Percentiles rank a stretch among this genome's conserved stretches.
Evolutionary conservation across 805 yeast species (phyloP).

Genomic region (Wickerhamiella alocasiicola): DNA sequence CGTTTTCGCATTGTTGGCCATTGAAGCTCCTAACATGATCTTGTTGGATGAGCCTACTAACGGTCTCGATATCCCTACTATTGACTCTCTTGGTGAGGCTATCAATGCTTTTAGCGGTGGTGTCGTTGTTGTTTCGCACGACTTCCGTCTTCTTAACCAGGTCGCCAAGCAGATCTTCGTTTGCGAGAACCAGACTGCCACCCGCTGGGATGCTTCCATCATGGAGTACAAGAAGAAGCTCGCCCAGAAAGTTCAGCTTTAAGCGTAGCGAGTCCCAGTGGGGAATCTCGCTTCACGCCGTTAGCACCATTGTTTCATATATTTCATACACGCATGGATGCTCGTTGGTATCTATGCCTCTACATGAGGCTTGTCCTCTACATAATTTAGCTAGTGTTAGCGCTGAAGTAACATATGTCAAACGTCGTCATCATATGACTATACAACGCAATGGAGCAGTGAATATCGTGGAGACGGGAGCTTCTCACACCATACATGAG

Average conservation of each 20-base stretch:
- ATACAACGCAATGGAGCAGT: too few relatives aligned
- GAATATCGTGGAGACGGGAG: too few relatives aligned
- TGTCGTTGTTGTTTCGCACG: constrained; percentile 97
- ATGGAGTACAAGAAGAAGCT: constrained; percentile 85
- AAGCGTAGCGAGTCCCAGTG: constrained; percentile 2
- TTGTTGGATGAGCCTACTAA: constrained; percentile 98
- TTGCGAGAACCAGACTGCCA: constrained; percentile 89
- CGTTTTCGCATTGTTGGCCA: constrained; percentile 89
- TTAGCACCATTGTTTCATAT: too few relatives aligned
- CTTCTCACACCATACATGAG: too few relatives aligned
- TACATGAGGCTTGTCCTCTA: too few relatives aligned
- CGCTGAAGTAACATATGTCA: too few relatives aligned
- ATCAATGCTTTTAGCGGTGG: constrained; percentile 93
- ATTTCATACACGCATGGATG: too few relatives aligned
- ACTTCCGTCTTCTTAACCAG: constrained; percentile 93
- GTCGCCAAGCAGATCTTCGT: constrained; percentile 96
- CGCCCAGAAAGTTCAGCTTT: constrained; percentile 58
- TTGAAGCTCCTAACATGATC: constrained; percentile 89
- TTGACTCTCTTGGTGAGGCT: constrained; percentile 95
- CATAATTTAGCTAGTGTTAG: too few relatives aligned
- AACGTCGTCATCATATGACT: too few relatives aligned
- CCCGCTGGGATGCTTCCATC: constrained; percentile 91
- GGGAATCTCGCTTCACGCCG: too few relatives aligned
- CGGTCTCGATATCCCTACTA: constrained; percentile 97
- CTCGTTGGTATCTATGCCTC: too few relatives aligned